A percentile compares a stretch with the other conserved stretches of the same genome.
Conservation (phyloP, 352 stramenopile genomes). For the Hyphochytrium catenoides region DNA sequence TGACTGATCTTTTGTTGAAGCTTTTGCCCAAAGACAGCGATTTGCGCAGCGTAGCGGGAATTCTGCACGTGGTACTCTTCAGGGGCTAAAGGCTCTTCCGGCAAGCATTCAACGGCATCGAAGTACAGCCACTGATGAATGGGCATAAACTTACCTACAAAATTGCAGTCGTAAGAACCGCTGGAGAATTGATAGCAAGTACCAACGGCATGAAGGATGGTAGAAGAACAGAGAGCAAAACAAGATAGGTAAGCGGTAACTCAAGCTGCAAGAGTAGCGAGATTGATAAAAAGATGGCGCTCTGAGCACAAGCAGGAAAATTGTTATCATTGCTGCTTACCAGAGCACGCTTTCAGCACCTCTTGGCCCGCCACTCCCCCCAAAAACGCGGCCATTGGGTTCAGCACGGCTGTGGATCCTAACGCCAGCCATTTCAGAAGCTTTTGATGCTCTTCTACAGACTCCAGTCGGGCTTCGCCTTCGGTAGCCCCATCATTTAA, state of each 20-base stretch:
- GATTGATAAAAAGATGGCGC: too few species aligned
- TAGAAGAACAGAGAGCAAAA: too few species aligned
- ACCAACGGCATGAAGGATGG: too few species aligned
- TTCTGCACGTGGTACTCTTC: slow-evolving; percentile 33
- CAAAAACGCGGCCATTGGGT: slow-evolving; percentile 86
- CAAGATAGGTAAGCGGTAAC: too few species aligned
- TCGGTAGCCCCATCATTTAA: slow-evolving; percentile 6
- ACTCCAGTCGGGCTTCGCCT: slow-evolving; percentile 21
- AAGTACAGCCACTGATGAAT: slow-evolving; percentile 99
- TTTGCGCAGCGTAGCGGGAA: slow-evolving; percentile 75
- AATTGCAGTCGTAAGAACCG: too few species aligned
- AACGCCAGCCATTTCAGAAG: slow-evolving; percentile 47
- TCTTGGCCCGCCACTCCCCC: slow-evolving; percentile 93
- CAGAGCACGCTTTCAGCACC: slow-evolving; percentile 93
- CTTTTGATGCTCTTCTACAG: slow-evolving; percentile 41
- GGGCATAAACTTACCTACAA: slow-evolving; percentile 98
- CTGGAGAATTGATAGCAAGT: too few species aligned
- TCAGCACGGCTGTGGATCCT: slow-evolving; percentile 69
- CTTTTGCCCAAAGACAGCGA: slow-evolving; percentile 59
- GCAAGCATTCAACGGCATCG: slow-evolving; percentile 87
- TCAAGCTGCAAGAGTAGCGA: too few species aligned
- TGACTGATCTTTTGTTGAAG: slow-evolving; percentile 55
- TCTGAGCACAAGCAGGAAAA: too few species aligned
- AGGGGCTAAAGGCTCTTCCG: slow-evolving; percentile 32
- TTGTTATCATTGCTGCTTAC: too few species aligned